Evolutionary conservation across 768 basidiomycete genomes (phyloP), one percentile per base, ranked within the genome.

Genomic region (Boletus patriciae): DNA sequence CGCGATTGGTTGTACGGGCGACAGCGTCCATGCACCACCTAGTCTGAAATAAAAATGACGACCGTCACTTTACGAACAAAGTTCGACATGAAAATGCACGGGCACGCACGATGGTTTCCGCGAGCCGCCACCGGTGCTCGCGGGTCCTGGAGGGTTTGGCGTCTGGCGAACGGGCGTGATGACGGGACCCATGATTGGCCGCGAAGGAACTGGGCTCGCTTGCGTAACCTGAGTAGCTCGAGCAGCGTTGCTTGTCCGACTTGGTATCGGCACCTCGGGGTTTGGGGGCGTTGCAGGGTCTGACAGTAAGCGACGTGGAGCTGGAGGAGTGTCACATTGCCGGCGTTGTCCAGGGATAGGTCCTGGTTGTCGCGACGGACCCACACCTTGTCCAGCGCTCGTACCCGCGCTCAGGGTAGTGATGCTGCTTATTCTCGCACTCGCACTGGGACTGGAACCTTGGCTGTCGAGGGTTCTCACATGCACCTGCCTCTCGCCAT

Each of bases 21-120:
- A 77, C 1, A 78, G 71, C 0, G 80, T 80, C 91, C 92, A 94
- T 19, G 87, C 89, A 21, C 77, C 76, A 48, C 73, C 73, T n/a
- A 66, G 48, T 33, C 66, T 73, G 21, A 34, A 46, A 42, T 5
- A 38, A 36, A 8, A 11, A 23, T 0, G 9, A n/a, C 8, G 18
- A 19, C n/a, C 36, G 48, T 54, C 42, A 54, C 9, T 3, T 4
- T 8, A 36, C 3, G n/a, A 43, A 46, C 13, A n/a, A 48, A n/a
- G 13, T 46, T 4, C 0, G 31, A 25, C 8, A 50, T 6, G 25
- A 55, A 2, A 21, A 33, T 27, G 47, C 33, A 10, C 23, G 6
- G 50, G 36, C 0, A 78, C 85, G 65, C 65, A 86, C 83, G 80
- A 80, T 25, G 74, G 73, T 55, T 78, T 81, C 3, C 80, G 80